phyloP scores from a whole-genome alignment of 2,329 filamentous ascomycete genomes.

The Cladosporium cucumerinum region DNA sequence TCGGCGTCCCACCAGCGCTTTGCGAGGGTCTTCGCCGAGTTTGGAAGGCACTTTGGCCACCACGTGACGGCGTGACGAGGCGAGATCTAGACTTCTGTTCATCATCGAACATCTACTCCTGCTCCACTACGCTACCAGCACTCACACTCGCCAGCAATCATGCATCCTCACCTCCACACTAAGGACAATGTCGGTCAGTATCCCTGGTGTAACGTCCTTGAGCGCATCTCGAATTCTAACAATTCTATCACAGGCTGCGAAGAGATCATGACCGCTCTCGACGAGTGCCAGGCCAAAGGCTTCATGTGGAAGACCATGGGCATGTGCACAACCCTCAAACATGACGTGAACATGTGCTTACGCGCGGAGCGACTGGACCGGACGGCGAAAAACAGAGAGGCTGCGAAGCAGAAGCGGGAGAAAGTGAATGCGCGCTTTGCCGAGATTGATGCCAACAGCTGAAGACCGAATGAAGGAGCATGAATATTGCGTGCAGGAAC shows the following conservation, averaged over 20 bases:
- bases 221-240: constrained; percentile 1
- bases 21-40: background rate
- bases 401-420: constrained; percentile 65
- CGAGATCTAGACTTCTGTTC: constrained; percentile 8
- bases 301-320: constrained; percentile 90
- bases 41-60: background rate
- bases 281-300: constrained; percentile 89
- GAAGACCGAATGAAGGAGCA: constrained; percentile 24
- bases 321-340: constrained; percentile 84
- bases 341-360: constrained; percentile 79
- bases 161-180: constrained; percentile 97
- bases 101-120: background rate
- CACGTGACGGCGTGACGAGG: constrained; percentile 6
- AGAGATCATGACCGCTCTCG: constrained; percentile 87
- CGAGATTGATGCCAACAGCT: constrained; percentile 71
- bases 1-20: constrained; percentile 11
- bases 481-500: background rate
- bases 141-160: constrained; percentile 39
- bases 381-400: constrained; percentile 71
- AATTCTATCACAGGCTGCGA: constrained; percentile 69
- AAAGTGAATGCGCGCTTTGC: constrained; percentile 75
- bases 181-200: constrained; percentile 79
- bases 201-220: no score
- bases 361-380: constrained; percentile 74
- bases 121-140: constrained; percentile 4